These are phyloP conservation scores for Perkinsus olseni DNA, from an alignment of 169 alveolate genomes.

Conservation along the genomic window DNA sequence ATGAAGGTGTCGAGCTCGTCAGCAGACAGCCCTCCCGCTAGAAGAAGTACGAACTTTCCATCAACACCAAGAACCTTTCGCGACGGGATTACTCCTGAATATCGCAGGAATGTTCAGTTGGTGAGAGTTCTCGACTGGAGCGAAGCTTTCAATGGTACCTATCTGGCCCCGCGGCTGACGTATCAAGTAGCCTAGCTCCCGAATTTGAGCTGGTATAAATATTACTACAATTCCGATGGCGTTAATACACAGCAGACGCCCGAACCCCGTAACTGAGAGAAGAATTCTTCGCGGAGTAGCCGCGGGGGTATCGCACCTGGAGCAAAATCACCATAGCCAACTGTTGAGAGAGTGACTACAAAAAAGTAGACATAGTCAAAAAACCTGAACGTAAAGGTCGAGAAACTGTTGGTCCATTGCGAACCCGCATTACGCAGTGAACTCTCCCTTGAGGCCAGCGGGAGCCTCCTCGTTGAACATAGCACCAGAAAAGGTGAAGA, in stretches of 20 bases:
- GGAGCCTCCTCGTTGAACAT: neutral
- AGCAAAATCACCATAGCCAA: neutral
- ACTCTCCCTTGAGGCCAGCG: neutral
- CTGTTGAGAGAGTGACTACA: neutral
- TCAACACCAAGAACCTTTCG: neutral
- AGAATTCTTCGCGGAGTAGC: neutral
- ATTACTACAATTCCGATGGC: neutral
- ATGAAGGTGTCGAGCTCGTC: neutral
- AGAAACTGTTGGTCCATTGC: neutral
- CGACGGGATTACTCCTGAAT: neutral
- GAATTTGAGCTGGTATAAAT: neutral
- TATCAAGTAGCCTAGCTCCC: neutral
- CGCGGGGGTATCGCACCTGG: neutral
- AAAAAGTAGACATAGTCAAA: neutral
- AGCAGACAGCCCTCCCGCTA: neutral
- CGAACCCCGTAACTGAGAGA: neutral
- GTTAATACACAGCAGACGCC: neutral
- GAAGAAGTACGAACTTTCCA: neutral
- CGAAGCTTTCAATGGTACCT: neutral
- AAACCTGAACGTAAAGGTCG: neutral
- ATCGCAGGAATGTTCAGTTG: neutral
- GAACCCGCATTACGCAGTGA: neutral
- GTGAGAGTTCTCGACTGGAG: neutral
- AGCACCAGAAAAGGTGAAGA: neutral
- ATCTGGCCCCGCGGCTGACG: neutral